A percentile compares a stretch with the other conserved stretches of the same genome.
These are phyloP conservation scores for Colletotrichum chrysophilum DNA, from an alignment of 2,329 filamentous ascomycete species.

Conservation along the genomic window DNA sequence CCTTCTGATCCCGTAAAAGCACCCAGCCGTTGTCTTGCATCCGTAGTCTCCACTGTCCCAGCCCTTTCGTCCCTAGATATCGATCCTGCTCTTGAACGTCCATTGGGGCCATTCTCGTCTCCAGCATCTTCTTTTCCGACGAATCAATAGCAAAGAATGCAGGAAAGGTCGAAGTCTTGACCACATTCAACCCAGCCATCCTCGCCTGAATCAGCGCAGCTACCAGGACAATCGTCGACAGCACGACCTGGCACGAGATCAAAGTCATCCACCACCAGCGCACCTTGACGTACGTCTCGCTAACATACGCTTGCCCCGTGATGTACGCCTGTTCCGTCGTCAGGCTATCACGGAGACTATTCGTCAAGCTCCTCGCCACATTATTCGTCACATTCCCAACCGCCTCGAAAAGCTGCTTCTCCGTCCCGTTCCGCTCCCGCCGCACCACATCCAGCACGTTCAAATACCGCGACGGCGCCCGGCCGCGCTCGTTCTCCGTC, in stretches of 20 bases:
- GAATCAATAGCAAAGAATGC: not conserved
- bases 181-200: not conserved
- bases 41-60: not conserved
- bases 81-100: not conserved
- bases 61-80: not conserved
- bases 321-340: not conserved
- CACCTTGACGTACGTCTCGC: not conserved
- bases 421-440: not conserved
- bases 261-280: not conserved
- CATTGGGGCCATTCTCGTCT: not conserved
- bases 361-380: not conserved
- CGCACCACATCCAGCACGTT: not conserved
- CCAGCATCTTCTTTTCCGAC: not conserved
- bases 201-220: not conserved
- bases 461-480: not conserved
- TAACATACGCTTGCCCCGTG: not conserved
- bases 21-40: not conserved
- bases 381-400: not conserved
- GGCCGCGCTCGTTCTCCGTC: not conserved
- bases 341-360: not conserved
- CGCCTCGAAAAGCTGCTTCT: not conserved
- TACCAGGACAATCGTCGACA: not conserved
- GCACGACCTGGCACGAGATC: not conserved
- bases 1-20: rapidly evolving
- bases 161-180: not conserved